Evolutionary conservation across 257 asterid genomes (phyloP), one percentile per base, ranked within the genome.

Genomic region (Solanum raphanifolium): DNA sequence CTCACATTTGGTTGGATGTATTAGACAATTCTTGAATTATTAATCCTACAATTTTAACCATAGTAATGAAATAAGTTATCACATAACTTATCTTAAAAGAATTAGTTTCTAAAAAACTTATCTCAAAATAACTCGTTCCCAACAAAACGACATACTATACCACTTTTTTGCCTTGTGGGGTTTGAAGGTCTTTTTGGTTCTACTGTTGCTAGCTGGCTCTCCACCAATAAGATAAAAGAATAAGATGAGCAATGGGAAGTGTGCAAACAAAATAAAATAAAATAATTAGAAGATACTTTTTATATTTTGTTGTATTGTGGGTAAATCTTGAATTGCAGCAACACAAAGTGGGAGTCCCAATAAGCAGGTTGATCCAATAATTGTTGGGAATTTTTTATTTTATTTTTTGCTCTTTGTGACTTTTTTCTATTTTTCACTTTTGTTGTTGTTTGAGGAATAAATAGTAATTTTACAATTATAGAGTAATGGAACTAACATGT

Each of bases 301-400:
- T 46, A 16, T 52, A 25, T 86, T 68, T 68, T 68, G 41, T 68
- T 65, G 13, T 85, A 65, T 68, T 85, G 76, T 85, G n/a, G 46
- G 79, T 65, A 81, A 13, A 81, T 85, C 39, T 68, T 85, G 4
- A 68, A 62, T 62, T 9, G 62, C 38, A 66, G 83, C 48, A 69
- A 13, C 25, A 75, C n/a, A 43, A 21, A 78, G 90, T 86, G 87
- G 88, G 87, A 86, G 65, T 88, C 84, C 90, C 90, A 79, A 88
- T 88, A 88, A 79, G 87, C 90, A 88, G 83, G 83, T 25, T 58
- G 71, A 65, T 55, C 52, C 88, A 75, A 85, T 88, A 52, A 86
- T 88, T 88, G 88, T 46, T 25, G 36, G 38, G 48, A 79, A 5
- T 7, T 69, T 68, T 31, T 73, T 2, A 1, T 34, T 39, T 25